Base-by-base conservation (phyloP, 495 filamentous ascomycete genomes). In the Xylaria telfairii region DNA sequence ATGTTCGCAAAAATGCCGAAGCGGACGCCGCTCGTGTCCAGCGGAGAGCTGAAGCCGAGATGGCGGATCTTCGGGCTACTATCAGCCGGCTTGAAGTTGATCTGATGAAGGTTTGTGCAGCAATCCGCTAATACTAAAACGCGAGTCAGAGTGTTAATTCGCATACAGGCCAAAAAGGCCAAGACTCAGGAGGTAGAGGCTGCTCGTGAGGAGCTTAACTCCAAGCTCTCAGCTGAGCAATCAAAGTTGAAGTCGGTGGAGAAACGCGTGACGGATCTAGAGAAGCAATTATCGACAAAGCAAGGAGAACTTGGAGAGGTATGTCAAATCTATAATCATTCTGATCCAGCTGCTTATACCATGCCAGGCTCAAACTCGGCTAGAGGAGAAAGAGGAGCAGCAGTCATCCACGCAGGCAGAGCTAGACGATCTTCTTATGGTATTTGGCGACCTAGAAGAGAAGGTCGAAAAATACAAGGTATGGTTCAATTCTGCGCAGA, bases 371-470 rank as follows among this genome's bases (percentile, higher is more conserved):
- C 82, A 83, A 65, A 71, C 74, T 21, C 74, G 81, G 7, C 21
- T 80, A 24, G 79, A 82, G 44, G 80, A 87, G 68, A 91, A 89
- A 74, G 91, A 93, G 75, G 87, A 90, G 73, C 88, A 91, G 71
- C 87, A 87, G 57, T 83, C 87, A 66, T 81, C 88, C 26, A 86
- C 85, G 28, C 92, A 95, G 75, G 74, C 80, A 28, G 93, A 96
- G 76, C 81, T 95, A 39, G 93, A 97, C 73, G 93, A 97, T 79
- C 83, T 97, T 73, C 81, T 97, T 46, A 92, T 96, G 84, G 90
- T 97, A 41, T 92, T 97, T 78, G 91, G 88, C n/a, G 93, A 97
- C 75, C 73, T 96, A n/a, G 93, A 97, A 79, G 91, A 94, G 61
- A 96, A 95, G 84, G 84, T 91, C 69, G 83, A 86, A 12, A 88